phyloP scores from a whole-genome alignment of 495 filamentous ascomycete genomes.

The Polyplosphaeria fusca region DNA sequence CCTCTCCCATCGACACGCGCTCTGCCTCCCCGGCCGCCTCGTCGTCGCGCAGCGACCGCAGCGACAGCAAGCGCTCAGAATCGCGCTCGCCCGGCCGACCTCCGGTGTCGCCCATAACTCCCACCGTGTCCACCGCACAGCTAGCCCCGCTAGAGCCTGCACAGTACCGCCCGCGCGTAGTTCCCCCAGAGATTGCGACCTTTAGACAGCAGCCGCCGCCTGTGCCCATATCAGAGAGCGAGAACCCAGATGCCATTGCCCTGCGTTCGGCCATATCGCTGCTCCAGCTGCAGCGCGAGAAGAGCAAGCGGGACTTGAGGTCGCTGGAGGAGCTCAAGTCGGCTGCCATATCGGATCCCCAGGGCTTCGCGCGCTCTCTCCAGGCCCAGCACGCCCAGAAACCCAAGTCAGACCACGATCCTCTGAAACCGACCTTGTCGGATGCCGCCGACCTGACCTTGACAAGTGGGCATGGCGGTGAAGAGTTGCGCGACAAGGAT shows the following conservation, averaged over 20 bases:
- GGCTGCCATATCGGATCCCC: constrained; percentile 64
- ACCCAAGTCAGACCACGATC: constrained; percentile 4
- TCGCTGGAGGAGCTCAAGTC: constrained; percentile 60
- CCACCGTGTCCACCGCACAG: constrained; percentile 31
- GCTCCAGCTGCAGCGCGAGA: constrained; percentile 76
- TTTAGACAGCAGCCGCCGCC: constrained; percentile 53
- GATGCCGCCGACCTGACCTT: constrained; percentile 1
- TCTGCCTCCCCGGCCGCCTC: constrained; percentile 3
- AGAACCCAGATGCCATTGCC: constrained; percentile 81
- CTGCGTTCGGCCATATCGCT: constrained; percentile 75
- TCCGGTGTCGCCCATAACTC: constrained; percentile 40
- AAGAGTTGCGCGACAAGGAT: constrained; percentile 41
- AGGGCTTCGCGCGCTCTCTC: constrained; percentile 63
- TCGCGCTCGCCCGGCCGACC: constrained; percentile 33
- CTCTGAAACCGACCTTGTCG: constrained; percentile 19
- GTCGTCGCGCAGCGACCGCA: constrained; percentile 8
- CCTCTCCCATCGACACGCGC: constrained; percentile 8
- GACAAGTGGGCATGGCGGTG: constrained; percentile 39
- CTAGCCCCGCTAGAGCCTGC: constrained; percentile 18
- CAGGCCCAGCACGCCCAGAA: constrained; percentile 19
- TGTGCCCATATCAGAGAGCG: constrained; percentile 67
- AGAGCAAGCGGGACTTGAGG: constrained; percentile 67
- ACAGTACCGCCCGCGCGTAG: constrained; percentile 1
- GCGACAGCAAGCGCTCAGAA: constrained; percentile 10
- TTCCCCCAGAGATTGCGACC: constrained; percentile 25